Evolutionary conservation across 2,329 filamentous ascomycete genomes (phyloP), one percentile per base, ranked within the genome.

Genomic region (Ophiostoma populinum): DNA sequence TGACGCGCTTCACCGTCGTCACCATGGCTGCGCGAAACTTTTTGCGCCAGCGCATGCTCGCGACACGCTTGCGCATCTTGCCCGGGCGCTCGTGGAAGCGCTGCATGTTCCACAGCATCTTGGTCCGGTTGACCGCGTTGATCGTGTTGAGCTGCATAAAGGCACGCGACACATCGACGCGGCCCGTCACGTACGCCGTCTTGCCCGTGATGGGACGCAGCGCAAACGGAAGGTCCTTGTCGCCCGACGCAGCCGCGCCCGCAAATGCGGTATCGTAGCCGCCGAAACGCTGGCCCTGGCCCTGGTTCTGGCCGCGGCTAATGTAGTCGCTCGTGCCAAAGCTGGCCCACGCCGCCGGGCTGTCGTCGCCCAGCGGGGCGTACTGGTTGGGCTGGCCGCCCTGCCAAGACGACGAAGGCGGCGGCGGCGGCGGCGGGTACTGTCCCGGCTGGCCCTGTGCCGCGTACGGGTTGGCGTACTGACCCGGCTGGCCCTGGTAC

Each of bases 21-120:
- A 61, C 64, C 55, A 90, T 86, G 4, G 74, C 76, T 21, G 53
- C 52, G 61, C 70, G 74, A 56, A 87, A 90, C 40, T 70, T 67
- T 43, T 45, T 57, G 51, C 70, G 65, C 76, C 79, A 85, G 41
- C 80, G 63, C 61, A 76, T 62, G 40, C 69, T 74, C 52, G 59
- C 62, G 45, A 83, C 55, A 47, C 81, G 67, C 70, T 90, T 92
- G 55, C 75, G 66, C 67, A 80, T 83, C 48, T 82, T 48, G 2
- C 81, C 82, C 0, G 67, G 66, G 31, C 82, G 60, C 62, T 90
- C 81, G 54, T 92, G 77, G 47, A 72, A 81, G 43, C 63, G 61
- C 56, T 90, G 81, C 42, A 47, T 52, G 15, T 54, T 51, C 35
- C 61, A 61, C 46, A 82, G 73, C 3, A 32, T 39, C 44, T 55